Evolutionary conservation across 2,329 filamentous ascomycete species (phyloP), one percentile per base, ranked within the genome.

Genomic region (Alternaria triticimaculans): DNA sequence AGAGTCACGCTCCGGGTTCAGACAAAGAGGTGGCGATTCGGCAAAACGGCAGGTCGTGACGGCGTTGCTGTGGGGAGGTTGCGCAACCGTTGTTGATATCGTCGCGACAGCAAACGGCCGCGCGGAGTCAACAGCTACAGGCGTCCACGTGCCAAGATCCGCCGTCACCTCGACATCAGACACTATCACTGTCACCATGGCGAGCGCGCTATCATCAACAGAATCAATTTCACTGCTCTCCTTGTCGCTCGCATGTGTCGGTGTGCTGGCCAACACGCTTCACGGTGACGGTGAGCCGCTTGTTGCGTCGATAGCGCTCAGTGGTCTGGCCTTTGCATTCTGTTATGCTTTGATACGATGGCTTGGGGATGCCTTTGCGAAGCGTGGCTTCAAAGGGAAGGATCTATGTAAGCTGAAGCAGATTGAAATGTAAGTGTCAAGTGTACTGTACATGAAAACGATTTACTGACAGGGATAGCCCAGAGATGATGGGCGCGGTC

Each of bases 401-500:
- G 96, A 99, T 80, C 86, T 97, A 85, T 90, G 91, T 77, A 99
- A 94, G 80, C 82, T 87, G 62, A 88, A 89, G 72, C 88, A 88
- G 70, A 86, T 86, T 63, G 93, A 96, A 80, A 91, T 97, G 89
- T 90, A 81, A 78, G 87, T 77, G 46, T 49, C 48, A 61, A 48
- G 37, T 53, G 48, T 43, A 45, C 26, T 46, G 14, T 60, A 48
- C 7, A 18, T 21, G 45, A 41, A 30, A 15, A 33, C 11, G 18
- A 25, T 33, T 8, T 50, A 67, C 73, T 76, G 62, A 76, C 61
- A 64, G 60, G 44, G 64, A 60, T 63, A 91, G 89, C 73, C 96
- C 96, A 21, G 96, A 99, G 81, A 95, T 92, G 70, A 97, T 99
- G 94, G 96, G 96, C 28, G 93, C 93, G 62, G 88, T 99, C 25